These are phyloP conservation scores for Calocera cornea DNA, from an alignment of 768 basidiomycete species.

Conservation along the genomic window DNA sequence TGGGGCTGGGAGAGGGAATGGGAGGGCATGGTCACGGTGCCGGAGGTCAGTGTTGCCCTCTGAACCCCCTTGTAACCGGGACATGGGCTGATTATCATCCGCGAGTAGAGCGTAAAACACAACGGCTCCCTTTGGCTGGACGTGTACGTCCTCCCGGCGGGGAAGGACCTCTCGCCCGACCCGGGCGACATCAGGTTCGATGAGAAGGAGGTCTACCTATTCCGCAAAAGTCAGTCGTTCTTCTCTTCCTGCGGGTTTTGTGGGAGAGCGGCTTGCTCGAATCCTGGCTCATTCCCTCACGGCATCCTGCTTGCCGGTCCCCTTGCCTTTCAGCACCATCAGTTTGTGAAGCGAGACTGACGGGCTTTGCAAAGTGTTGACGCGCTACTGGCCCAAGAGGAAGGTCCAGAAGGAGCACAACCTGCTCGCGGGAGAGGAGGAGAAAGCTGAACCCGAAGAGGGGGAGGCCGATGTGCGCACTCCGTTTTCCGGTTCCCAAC, in stretches of 20 bases:
- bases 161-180: neutral
- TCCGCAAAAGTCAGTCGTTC: conserved; percentile 51
- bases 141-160: neutral
- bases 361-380: conserved; percentile 58
- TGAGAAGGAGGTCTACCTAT: conserved; percentile 41
- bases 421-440: conserved; percentile 38
- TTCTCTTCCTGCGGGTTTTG: neutral
- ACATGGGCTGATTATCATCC: neutral
- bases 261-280: too few relatives aligned
- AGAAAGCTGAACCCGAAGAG: conserved; percentile 24
- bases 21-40: neutral
- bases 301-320: too few relatives aligned
- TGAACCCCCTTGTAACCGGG: neutral
- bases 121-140: conserved; percentile 10
- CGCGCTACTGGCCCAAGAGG: conserved; percentile 60
- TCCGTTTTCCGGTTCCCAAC: conserved; percentile 7
- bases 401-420: conserved; percentile 75
- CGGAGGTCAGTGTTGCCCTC: neutral
- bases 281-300: too few relatives aligned
- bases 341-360: too few relatives aligned
- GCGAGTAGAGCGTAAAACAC: neutral
- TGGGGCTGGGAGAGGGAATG: neutral
- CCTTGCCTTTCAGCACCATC: too few relatives aligned
- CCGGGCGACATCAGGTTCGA: neutral
- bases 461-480: conserved; percentile 25